These are phyloP conservation scores for Tothia fuscella DNA, from an alignment of 2,329 filamentous ascomycete species.

Conservation along the genomic window DNA sequence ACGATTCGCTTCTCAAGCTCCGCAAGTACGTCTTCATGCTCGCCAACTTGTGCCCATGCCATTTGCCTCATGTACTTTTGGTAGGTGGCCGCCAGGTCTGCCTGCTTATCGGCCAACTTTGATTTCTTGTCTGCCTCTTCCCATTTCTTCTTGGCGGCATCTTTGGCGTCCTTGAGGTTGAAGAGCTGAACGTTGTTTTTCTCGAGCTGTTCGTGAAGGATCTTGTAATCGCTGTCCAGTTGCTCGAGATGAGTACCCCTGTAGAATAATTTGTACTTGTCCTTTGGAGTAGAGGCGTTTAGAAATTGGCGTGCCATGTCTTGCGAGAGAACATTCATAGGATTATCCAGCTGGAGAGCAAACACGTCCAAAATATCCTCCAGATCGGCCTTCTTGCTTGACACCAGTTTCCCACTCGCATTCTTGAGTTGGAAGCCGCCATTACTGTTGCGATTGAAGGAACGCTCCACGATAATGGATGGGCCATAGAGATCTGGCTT, in stretches of 20 bases:
- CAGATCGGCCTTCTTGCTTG: conserved; percentile 72
- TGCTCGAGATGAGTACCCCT: conserved; percentile 89
- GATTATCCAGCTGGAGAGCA: conserved; percentile 89
- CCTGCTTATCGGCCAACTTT: conserved; percentile 6
- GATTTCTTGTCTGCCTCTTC: conserved; percentile 6
- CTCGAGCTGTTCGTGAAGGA: conserved; percentile 55
- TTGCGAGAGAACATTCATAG: conserved; percentile 88
- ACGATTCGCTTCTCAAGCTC: conserved; percentile 1
- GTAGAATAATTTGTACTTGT: conserved; percentile 95
- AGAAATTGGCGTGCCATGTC: conserved; percentile 91
- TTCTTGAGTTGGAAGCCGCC: conserved; percentile 84
- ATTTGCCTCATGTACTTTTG: conserved; percentile 4
- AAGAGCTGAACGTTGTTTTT: conserved; percentile 22
- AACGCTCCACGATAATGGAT: conserved; percentile 79
- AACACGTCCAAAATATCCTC: conserved; percentile 92
- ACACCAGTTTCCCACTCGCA: conserved; percentile 55
- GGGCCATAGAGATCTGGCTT: conserved; percentile 71
- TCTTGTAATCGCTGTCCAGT: conserved; percentile 78
- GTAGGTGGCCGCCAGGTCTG: not conserved
- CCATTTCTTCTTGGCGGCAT: conserved; percentile 17
- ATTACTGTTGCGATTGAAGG: conserved; percentile 63
- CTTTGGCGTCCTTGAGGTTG: conserved; percentile 36
- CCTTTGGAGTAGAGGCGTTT: conserved; percentile 64
- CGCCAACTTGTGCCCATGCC: conserved; percentile 11
- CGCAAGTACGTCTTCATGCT: conserved; percentile 7